Conservation (phyloP, 345 rosid genomes). For the Firmiana major region DNA sequence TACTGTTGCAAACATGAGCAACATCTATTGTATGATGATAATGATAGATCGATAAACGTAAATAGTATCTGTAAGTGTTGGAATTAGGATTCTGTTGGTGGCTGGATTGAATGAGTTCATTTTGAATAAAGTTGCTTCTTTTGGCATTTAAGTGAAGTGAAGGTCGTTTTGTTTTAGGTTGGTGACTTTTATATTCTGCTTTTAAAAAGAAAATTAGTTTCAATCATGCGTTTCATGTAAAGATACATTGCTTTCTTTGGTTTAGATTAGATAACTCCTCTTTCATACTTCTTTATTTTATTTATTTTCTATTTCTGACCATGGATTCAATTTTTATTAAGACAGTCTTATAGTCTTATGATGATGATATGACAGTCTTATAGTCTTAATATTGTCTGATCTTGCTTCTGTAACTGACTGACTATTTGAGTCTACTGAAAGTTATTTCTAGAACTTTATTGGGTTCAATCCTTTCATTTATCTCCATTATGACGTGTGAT, state of each 20-base stretch:
- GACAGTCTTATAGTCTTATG: too few species aligned
- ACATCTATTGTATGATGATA: too few species aligned
- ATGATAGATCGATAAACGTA: neutral
- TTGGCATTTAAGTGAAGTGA: neutral
- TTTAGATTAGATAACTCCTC: neutral
- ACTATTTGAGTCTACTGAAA: too few species aligned
- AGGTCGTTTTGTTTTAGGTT: conserved; percentile 44
- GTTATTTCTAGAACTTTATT: too few species aligned
- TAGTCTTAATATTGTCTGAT: too few species aligned
- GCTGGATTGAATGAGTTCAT: neutral
- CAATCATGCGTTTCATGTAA: neutral
- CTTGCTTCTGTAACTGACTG: too few species aligned
- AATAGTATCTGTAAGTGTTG: neutral
- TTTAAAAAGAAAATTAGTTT: neutral
- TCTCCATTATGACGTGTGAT: too few species aligned
- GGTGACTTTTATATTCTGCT: conserved; percentile 37
- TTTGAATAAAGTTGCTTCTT: neutral
- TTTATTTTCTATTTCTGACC: too few species aligned
- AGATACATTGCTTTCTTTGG: neutral
- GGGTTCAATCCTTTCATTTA: too few species aligned
- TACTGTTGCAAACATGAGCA: too few species aligned
- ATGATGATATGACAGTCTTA: too few species aligned
- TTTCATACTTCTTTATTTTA: neutral
- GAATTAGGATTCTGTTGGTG: neutral
- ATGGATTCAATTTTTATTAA: too few species aligned